A percentile compares a stretch with the other conserved stretches of the same genome.
phyloP scores from a whole-genome alignment of 2,329 filamentous ascomycete species.

The Cadophora luteo-olivacea region DNA sequence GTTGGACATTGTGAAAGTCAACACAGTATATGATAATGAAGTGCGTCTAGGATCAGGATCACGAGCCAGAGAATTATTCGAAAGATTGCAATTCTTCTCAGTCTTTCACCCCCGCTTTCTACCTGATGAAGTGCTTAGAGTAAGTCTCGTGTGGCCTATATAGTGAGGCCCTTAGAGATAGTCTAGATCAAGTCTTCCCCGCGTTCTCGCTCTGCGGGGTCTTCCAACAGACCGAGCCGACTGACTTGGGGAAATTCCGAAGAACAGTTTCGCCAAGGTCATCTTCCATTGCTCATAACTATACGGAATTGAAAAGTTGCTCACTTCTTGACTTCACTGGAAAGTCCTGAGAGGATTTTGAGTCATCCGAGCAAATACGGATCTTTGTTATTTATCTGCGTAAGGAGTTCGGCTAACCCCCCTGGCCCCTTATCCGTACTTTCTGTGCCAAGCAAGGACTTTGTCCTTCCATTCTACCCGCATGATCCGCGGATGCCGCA shows the following conservation, averaged over 20 bases:
- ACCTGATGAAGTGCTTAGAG: too few relatives aligned
- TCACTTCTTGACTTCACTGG: too few relatives aligned
- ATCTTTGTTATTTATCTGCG: too few relatives aligned
- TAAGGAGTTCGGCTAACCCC: slow-evolving; percentile 5
- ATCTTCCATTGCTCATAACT: too few relatives aligned
- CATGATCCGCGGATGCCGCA: neutral
- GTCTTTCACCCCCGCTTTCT: neutral
- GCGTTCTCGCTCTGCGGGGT: slow-evolving; percentile 11
- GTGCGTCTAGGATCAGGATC: too few relatives aligned
- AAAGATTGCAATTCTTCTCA: neutral
- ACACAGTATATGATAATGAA: too few relatives aligned
- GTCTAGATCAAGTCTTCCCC: neutral
- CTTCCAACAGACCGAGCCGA: neutral
- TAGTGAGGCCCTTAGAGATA: neutral
- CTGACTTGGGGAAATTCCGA: neutral
- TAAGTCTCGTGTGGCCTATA: too few relatives aligned
- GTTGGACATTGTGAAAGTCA: neutral
- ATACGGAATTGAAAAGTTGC: too few relatives aligned
- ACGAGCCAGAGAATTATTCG: neutral
- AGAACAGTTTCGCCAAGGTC: neutral
- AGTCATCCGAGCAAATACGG: too few relatives aligned
- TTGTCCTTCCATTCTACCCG: too few relatives aligned
- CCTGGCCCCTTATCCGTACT: too few relatives aligned
- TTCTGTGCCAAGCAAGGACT: neutral
- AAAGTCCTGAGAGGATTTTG: too few relatives aligned